These are phyloP conservation scores for Macrophomina pseudophaseolina DNA, from an alignment of 2,329 filamentous ascomycete genomes.

Conservation along the genomic window DNA sequence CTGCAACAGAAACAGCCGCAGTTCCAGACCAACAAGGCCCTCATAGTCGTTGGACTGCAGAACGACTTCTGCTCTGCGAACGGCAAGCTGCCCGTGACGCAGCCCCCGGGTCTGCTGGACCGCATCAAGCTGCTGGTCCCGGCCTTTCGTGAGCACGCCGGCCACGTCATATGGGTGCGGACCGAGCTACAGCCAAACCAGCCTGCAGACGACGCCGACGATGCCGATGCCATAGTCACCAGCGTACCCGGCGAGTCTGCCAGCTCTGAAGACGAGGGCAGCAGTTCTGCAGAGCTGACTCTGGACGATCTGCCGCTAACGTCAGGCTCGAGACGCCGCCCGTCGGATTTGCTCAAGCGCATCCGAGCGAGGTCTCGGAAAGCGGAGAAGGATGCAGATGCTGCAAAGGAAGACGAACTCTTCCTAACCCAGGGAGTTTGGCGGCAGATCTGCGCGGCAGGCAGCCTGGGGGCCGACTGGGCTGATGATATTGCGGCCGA, in stretches of 20 bases:
- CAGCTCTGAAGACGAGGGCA: slow-evolving; percentile 40
- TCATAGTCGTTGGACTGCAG: slow-evolving; percentile 86
- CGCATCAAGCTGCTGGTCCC: slow-evolving; percentile 69
- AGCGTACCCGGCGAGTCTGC: slow-evolving; percentile 41
- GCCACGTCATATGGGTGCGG: slow-evolving; percentile 83
- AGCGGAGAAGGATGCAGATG: not conserved
- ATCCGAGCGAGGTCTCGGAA: slow-evolving; percentile 40
- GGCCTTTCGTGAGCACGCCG: slow-evolving; percentile 70
- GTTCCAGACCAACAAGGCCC: slow-evolving; percentile 67
- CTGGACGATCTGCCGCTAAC: slow-evolving; percentile 37
- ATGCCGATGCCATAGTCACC: slow-evolving; percentile 51
- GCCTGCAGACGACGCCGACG: slow-evolving; percentile 56
- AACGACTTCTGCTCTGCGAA: slow-evolving; percentile 80
- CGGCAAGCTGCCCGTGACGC: slow-evolving; percentile 69
- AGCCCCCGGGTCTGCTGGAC: slow-evolving; percentile 69
- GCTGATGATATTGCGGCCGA: slow-evolving; percentile 55
- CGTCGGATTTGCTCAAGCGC: slow-evolving; percentile 44
- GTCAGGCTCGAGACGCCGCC: slow-evolving; percentile 38
- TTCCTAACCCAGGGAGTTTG: slow-evolving; percentile 48
- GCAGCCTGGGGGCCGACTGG: slow-evolving; percentile 56
- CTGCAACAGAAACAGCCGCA: slow-evolving; percentile 54
- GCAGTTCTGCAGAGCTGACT: slow-evolving; percentile 27
- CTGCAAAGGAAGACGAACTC: slow-evolving; percentile 49
- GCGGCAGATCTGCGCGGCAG: slow-evolving; percentile 48
- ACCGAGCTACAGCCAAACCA: slow-evolving; percentile 73